Evolutionary conservation across 257 asterid species (phyloP).

Genomic region (Mitragyna speciosa): DNA sequence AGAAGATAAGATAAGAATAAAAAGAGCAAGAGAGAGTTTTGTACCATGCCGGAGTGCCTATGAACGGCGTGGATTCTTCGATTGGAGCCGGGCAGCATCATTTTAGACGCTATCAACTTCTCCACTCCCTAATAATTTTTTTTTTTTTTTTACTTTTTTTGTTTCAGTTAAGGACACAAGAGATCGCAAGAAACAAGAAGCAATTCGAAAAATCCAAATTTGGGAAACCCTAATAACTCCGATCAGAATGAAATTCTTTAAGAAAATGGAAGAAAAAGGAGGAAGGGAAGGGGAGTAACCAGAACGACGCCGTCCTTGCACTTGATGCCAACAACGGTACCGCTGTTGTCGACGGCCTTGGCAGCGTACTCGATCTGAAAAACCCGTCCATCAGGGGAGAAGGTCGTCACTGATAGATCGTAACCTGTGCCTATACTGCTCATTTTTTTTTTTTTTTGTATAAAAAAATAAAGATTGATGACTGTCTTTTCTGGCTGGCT

Average conservation of each 20-base stretch:
- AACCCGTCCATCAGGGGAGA: constrained; percentile 95
- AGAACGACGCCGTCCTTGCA: constrained; percentile 91
- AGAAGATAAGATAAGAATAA: background rate
- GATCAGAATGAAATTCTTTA: background rate
- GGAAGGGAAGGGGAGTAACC: constrained; percentile 34
- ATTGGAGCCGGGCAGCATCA: constrained; percentile 91
- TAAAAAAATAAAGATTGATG: background rate
- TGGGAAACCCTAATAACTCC: constrained; percentile 24
- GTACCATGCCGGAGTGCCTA: constrained; percentile 92
- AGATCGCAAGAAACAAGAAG: background rate
- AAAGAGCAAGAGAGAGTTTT: background rate
- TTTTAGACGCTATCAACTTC: constrained; percentile 84
- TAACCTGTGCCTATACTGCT: constrained; percentile 95
- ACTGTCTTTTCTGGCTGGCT: no score
- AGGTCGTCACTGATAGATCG: constrained; percentile 93
- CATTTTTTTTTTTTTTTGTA: constrained; percentile 33
- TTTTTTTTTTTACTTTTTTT: background rate
- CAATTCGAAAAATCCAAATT: background rate
- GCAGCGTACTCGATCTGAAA: constrained; percentile 98
- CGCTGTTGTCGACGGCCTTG: constrained; percentile 91
- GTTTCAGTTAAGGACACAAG: background rate
- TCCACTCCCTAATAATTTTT: constrained; percentile 65
- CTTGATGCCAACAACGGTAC: constrained; percentile 84
- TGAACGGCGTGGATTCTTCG: constrained; percentile 87
- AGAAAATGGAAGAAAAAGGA: background rate